A percentile compares a stretch with the other conserved stretches of the same genome.
Conservation (phyloP, 2,329 filamentous ascomycete species). For the Cladosporium oxysporum region DNA sequence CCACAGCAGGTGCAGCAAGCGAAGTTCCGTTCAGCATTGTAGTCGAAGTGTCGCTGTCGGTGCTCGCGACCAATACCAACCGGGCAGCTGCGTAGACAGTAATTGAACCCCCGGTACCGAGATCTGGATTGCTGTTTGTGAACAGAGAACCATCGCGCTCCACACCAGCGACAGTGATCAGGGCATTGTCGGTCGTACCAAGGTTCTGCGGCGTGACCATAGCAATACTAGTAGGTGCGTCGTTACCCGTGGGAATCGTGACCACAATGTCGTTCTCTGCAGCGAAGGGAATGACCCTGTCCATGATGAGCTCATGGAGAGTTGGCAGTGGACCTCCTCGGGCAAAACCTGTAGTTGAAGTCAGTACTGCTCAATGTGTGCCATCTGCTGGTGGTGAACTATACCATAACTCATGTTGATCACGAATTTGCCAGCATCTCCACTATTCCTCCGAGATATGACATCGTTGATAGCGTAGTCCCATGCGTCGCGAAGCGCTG, state of each 20-base stretch:
- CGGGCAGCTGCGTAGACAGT: constrained; percentile 4
- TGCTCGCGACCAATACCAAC: not conserved
- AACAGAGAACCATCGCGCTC: constrained; percentile 9
- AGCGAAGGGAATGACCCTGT: constrained; percentile 9
- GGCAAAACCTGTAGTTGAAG: not conserved
- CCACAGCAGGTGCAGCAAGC: not conserved
- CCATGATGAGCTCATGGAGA: constrained; percentile 10
- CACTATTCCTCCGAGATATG: not conserved
- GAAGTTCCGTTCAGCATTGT: not conserved
- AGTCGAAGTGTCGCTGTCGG: not conserved
- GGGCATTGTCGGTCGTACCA: constrained; percentile 3
- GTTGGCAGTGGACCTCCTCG: not conserved
- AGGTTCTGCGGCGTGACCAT: constrained; percentile 2
- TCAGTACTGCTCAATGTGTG: not conserved
- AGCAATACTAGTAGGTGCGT: not conserved
- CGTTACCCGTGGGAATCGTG: not conserved
- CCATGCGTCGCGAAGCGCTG: constrained; percentile 9
- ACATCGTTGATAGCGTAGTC: constrained; percentile 12
- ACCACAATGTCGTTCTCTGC: constrained; percentile 4
- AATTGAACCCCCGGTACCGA: not conserved
- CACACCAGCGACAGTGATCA: constrained; percentile 7
- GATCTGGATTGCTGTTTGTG: not conserved
- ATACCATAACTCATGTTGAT: constrained; percentile 15
- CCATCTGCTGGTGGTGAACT: not conserved
- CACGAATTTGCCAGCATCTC: constrained; percentile 1